Conservation (phyloP, 2,329 filamentous ascomycete genomes). For the Fusarium lateritium region DNA sequence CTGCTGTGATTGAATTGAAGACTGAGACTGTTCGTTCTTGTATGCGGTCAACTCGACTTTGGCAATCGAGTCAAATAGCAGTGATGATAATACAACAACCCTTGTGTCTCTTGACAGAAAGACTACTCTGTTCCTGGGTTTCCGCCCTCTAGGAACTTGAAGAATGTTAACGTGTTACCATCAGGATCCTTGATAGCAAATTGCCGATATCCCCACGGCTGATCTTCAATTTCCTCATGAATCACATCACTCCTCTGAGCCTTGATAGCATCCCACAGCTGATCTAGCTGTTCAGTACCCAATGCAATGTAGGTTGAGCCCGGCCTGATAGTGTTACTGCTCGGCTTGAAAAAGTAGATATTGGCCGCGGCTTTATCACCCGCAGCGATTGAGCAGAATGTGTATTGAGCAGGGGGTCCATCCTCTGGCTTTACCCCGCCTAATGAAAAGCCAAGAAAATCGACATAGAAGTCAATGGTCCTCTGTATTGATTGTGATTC, state of each 20-base stretch:
- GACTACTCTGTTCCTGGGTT: conserved; percentile 29
- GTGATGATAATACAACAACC: background rate
- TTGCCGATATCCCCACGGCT: conserved; percentile 37
- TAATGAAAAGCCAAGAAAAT: conserved; percentile 26
- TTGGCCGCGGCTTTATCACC: conserved; percentile 36
- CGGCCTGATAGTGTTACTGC: conserved; percentile 7
- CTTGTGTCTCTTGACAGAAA: background rate
- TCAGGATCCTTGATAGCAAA: conserved; percentile 36
- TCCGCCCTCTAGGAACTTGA: conserved; percentile 36
- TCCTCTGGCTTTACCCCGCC: conserved; percentile 29
- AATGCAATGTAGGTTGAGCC: conserved; percentile 33
- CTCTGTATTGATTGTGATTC: conserved; percentile 33
- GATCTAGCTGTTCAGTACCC: conserved; percentile 28
- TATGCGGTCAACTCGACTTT: background rate
- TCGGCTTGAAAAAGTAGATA: conserved; percentile 39
- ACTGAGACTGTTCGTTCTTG: background rate
- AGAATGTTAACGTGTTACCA: conserved; percentile 34
- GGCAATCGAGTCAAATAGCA: background rate
- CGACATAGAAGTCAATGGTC: conserved; percentile 27
- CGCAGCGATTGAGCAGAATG: conserved; percentile 33
- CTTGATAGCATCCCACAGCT: conserved; percentile 25
- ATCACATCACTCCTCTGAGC: conserved; percentile 18
- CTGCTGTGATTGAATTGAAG: background rate
- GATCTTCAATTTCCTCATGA: conserved; percentile 26
- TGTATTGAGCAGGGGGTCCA: conserved; percentile 17